Evolutionary conservation across 306 rosid species (phyloP), one percentile per base, ranked within the genome.

Genomic region (Cicer arietinum): DNA sequence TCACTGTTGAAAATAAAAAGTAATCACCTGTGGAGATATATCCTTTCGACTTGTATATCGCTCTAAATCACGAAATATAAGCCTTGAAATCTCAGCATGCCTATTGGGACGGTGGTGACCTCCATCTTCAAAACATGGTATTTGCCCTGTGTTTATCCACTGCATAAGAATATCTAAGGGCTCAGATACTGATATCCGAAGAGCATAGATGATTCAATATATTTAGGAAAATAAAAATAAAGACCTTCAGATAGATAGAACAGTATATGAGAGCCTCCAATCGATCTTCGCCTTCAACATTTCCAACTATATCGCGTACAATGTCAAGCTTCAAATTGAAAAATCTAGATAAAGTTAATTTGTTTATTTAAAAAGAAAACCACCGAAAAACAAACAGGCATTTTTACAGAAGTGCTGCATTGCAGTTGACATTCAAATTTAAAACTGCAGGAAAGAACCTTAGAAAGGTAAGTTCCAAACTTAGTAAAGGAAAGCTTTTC

Each of bases 131-230:
- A 90, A 89, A 81, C 99, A 94, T 72, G 97, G 82, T 81, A 94
- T 94, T 79, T 94, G 99, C 62, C 99, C 99, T 20, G 93, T 94
- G 85, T 94, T 94, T 86, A 92, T 92, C 99, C 99, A 94, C 97
- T 94, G 93, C 88, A 88, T 60, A 80, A 82, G 75, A 77, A 74
- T 48, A 68, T 47, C 41, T 78, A 66, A 84, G 59, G 57, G 69
- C 18, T 78, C 41, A 73, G 75, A 80, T 7, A 14, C 54, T 68
- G 35, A 22, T 73, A 20, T 37, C 18, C 50, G 73, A 69, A 53
- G 60, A 41, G 43, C 62, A 59, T 62, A 67, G 22, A 77, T 35
- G 61, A 70, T 63, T 53, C 39, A 59, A 68, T 13, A 46, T 45
- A 13, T 59, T 48, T 58, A 41, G 25, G 41, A 8, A 45, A 53